phyloP scores from a whole-genome alignment of 73 alveolate species.

The Blepharisma stoltei region DNA sequence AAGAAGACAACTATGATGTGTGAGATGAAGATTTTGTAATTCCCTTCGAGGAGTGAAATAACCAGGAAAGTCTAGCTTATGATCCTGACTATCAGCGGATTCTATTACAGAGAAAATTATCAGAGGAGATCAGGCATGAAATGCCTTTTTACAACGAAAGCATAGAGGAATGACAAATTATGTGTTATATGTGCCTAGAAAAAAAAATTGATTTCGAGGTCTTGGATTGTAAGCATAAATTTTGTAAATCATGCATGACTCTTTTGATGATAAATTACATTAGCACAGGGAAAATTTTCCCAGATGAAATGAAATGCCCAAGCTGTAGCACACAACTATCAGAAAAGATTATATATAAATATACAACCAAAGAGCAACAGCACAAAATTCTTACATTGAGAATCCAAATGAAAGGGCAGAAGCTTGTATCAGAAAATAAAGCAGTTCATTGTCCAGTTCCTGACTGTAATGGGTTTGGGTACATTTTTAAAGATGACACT shows the following conservation, averaged over 20 bases:
- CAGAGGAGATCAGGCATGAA: not conserved
- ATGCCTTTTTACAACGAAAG: not conserved
- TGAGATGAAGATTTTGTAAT: not conserved
- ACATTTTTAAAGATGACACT: not conserved
- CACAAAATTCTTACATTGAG: too few relatives aligned
- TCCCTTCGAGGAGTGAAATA: not conserved
- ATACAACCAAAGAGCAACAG: too few relatives aligned
- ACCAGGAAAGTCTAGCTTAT: not conserved
- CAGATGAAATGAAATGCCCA: not conserved
- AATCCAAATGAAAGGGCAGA: not conserved
- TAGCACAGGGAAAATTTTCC: not conserved
- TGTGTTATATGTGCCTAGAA: not conserved
- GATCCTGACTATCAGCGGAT: not conserved
- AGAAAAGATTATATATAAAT: not conserved
- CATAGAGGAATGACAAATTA: not conserved
- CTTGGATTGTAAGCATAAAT: not conserved
- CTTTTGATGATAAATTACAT: not conserved
- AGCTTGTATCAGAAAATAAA: constrained; percentile 9
- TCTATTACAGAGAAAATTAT: not conserved
- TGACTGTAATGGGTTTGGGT: not conserved
- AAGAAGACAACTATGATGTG: not conserved
- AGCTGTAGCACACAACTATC: not conserved
- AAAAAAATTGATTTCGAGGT: not conserved
- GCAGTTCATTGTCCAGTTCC: not conserved
- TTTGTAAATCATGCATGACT: constrained; percentile 11